Conservation (phyloP, 257 asterid species). For the Verbascum thapsus region DNA sequence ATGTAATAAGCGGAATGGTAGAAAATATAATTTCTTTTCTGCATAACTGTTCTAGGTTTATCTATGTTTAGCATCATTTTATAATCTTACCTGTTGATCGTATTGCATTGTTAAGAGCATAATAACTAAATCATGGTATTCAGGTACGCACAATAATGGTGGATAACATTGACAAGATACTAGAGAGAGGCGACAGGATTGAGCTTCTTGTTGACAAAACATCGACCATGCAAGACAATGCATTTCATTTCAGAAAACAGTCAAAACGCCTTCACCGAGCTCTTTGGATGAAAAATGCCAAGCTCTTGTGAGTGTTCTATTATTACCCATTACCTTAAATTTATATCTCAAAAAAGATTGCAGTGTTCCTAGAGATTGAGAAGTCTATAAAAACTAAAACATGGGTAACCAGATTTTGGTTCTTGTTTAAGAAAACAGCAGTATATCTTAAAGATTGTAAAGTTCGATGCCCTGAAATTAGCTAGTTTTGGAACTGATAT, state of each 20-base stretch:
- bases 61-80: too few relatives aligned
- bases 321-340: constrained; percentile 16
- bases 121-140: constrained; percentile 29
- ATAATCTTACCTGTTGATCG: constrained; percentile 8
- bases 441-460: too few relatives aligned
- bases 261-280: constrained; percentile 93
- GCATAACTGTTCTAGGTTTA: not conserved
- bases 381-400: not conserved
- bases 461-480: too few relatives aligned
- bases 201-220: constrained; percentile 99
- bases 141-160: constrained; percentile 97
- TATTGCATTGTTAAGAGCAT: constrained; percentile 7
- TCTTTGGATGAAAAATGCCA: constrained; percentile 98
- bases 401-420: too few relatives aligned
- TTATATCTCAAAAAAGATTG: constrained; percentile 5
- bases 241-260: constrained; percentile 97
- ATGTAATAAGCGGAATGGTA: not conserved
- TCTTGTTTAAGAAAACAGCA: too few relatives aligned
- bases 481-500: too few relatives aligned
- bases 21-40: not conserved
- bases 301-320: constrained; percentile 73
- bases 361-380: not conserved
- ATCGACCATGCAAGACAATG: constrained; percentile 93
- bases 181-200: constrained; percentile 94
- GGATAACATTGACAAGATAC: constrained; percentile 95